Conservation (phyloP, 768 basidiomycete genomes). For the Chiua virens region DNA sequence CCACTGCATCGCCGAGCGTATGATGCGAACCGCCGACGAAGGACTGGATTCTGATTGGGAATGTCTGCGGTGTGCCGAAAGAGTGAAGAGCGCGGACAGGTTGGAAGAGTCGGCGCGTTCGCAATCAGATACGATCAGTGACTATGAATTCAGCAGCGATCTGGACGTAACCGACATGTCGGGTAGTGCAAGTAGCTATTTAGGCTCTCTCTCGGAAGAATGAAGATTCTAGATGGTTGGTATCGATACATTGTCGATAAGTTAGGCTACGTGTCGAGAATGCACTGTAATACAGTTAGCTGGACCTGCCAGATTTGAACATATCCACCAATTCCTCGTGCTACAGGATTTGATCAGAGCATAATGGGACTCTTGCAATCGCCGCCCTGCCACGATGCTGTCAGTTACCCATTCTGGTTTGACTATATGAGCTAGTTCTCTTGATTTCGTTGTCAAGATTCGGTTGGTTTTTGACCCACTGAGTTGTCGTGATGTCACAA, state of each 20-base stretch:
- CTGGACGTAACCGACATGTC: slow-evolving; percentile 51
- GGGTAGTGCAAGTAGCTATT: slow-evolving; percentile 44
- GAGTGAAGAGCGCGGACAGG: slow-evolving; percentile 64
- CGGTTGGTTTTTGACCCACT: slow-evolving; percentile 73
- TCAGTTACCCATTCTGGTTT: slow-evolving; percentile 76
- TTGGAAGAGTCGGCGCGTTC: slow-evolving; percentile 23
- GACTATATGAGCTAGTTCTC: slow-evolving; percentile 58
- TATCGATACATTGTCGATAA: slow-evolving; percentile 9
- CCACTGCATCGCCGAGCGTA: slow-evolving; percentile 82
- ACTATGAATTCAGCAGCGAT: slow-evolving; percentile 59
- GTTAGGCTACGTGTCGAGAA: neutral
- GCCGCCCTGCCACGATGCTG: slow-evolving; percentile 59
- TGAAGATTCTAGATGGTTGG: neutral
- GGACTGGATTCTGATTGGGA: slow-evolving; percentile 63
- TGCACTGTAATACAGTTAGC: too few species aligned
- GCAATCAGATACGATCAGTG: slow-evolving; percentile 40
- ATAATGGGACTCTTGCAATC: slow-evolving; percentile 62
- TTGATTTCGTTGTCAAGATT: slow-evolving; percentile 51
- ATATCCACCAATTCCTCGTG: slow-evolving; percentile 41
- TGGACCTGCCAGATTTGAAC: slow-evolving; percentile 26
- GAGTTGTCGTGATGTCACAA: slow-evolving; percentile 70
- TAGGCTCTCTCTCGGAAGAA: slow-evolving; percentile 34
- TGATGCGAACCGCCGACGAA: slow-evolving; percentile 73
- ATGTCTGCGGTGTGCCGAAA: slow-evolving; percentile 76
- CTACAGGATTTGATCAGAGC: slow-evolving; percentile 42